phyloP scores from a whole-genome alignment of 2,329 filamentous ascomycete genomes.

The Aureobasidium sp. region DNA sequence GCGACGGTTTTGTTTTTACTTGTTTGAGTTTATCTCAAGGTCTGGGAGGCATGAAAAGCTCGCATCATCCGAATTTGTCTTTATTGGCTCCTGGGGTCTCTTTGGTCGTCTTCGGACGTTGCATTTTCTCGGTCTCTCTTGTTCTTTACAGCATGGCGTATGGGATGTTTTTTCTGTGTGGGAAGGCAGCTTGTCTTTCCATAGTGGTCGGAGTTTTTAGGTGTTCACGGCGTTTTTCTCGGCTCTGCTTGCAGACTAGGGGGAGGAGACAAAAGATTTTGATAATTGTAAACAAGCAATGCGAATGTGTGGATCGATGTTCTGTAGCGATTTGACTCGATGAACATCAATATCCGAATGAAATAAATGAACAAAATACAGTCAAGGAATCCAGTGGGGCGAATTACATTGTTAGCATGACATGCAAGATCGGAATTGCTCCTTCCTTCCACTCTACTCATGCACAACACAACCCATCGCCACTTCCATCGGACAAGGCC shows the following conservation, averaged over 20 bases:
- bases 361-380: too few relatives aligned
- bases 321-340: too few relatives aligned
- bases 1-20: background rate
- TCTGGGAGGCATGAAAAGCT: background rate
- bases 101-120: background rate
- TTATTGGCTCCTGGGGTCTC: background rate
- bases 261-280: background rate
- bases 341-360: too few relatives aligned
- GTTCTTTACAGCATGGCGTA: background rate
- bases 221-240: background rate
- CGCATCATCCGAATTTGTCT: background rate
- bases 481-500: too few relatives aligned
- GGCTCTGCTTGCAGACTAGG: background rate
- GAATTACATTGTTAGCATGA: too few relatives aligned
- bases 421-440: too few relatives aligned
- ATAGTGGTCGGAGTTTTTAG: background rate
- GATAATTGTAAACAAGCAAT: background rate
- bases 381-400: too few relatives aligned
- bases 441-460: too few relatives aligned
- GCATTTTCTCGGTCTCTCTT: background rate
- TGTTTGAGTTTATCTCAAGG: background rate
- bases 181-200: background rate
- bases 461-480: too few relatives aligned
- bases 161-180: background rate
- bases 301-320: background rate